A percentile compares a stretch with the other conserved stretches of the same genome.
phyloP scores from a whole-genome alignment of 1,284 basidiomycete genomes.

The Mycena sp. region DNA sequence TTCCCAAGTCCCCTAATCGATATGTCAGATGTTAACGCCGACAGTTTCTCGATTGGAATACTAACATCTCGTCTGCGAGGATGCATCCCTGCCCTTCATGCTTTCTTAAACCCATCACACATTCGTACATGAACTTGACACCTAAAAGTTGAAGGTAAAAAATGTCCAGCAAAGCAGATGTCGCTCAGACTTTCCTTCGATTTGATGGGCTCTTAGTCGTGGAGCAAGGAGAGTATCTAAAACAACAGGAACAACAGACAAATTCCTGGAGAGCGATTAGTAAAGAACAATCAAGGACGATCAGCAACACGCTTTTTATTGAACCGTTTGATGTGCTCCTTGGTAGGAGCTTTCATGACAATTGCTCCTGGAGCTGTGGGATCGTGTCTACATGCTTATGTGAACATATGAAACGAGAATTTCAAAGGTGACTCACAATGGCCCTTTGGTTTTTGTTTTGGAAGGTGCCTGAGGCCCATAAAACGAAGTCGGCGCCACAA shows the following conservation, averaged over 20 bases:
- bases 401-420: conserved; percentile 32
- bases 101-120: conserved; percentile 92
- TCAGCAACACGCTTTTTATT: conserved; percentile 72
- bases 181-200: conserved; percentile 68
- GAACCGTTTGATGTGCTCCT: conserved; percentile 70
- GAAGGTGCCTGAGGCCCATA: conserved; percentile 52
- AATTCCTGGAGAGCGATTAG: conserved; percentile 49
- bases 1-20: conserved; percentile 90
- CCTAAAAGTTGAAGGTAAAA: conserved; percentile 50
- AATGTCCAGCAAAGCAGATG: neutral
- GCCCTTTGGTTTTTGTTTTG: conserved; percentile 57
- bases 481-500: conserved; percentile 68
- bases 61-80: conserved; percentile 97
- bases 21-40: conserved; percentile 22
- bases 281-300: conserved; percentile 8
- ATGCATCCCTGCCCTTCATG: conserved; percentile 94
- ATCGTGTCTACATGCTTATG: conserved; percentile 67
- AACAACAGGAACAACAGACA: conserved; percentile 85
- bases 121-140: conserved; percentile 93
- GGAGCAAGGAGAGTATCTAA: conserved; percentile 89
- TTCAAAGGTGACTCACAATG: conserved; percentile 58
- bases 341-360: conserved; percentile 85
- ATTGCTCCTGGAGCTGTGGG: conserved; percentile 81
- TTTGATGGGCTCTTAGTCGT: conserved; percentile 89
- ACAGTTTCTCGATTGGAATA: conserved; percentile 30